These are phyloP conservation scores for Ruellia speciosa DNA, from an alignment of 305 asterid genomes.

Conservation along the genomic window DNA sequence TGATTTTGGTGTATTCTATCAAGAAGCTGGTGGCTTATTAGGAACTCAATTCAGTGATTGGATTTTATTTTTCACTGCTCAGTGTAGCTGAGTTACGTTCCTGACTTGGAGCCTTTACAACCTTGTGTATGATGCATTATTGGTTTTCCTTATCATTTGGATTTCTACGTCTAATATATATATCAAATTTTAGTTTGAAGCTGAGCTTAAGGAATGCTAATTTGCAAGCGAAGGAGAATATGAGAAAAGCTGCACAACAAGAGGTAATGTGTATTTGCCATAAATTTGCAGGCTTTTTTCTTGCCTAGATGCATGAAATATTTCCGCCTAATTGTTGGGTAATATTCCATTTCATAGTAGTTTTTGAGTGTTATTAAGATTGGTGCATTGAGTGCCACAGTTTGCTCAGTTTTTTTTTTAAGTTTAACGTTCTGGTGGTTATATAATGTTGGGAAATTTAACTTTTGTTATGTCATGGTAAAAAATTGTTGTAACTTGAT, in stretches of 20 bases:
- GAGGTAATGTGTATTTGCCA: slow-evolving; percentile 47
- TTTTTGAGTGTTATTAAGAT: too few species aligned
- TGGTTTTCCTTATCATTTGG: slow-evolving; percentile 1
- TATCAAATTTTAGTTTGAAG: slow-evolving; percentile 46
- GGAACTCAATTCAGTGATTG: too few species aligned
- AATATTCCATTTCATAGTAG: too few species aligned
- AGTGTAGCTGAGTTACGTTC: too few species aligned
- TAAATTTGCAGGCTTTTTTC: slow-evolving; percentile 1
- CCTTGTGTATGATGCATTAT: too few species aligned
- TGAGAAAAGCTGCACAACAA: slow-evolving; percentile 71
- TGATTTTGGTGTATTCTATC: too few species aligned
- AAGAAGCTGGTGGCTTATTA: too few species aligned
- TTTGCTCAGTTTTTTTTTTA: neutral
- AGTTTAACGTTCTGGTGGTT: neutral
- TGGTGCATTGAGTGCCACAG: too few species aligned
- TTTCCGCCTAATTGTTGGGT: neutral
- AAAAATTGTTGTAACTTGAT: slow-evolving; percentile 18
- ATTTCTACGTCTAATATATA: neutral
- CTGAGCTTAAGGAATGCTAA: slow-evolving; percentile 64
- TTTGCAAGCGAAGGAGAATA: slow-evolving; percentile 83
- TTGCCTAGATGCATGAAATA: neutral
- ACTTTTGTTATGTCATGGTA: neutral
- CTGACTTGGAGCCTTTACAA: too few species aligned
- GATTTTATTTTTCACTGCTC: too few species aligned
- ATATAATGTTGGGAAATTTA: neutral